Evolutionary conservation across 106 monocot genomes (phyloP).

Genomic region (Dendrobium catenatum): DNA sequence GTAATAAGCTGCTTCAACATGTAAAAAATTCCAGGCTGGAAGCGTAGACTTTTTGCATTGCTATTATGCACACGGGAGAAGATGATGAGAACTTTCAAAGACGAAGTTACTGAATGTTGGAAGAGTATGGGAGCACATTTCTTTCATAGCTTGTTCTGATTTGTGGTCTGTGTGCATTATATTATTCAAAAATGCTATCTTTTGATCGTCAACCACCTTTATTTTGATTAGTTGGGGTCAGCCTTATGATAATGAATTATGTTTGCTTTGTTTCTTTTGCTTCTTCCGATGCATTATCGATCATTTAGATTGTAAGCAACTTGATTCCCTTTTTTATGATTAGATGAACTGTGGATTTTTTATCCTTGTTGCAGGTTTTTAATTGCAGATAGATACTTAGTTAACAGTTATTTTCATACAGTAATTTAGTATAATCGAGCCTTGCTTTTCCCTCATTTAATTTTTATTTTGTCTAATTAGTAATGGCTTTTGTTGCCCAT

Average conservation of each 20-base stretch:
- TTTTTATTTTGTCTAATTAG: no score
- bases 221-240: background rate
- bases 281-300: background rate
- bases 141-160: background rate
- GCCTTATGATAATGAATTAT: background rate
- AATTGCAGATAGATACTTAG: no score
- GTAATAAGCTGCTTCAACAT: background rate
- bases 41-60: conserved; percentile 93
- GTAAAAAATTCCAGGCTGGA: conserved; percentile 42
- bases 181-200: background rate
- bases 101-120: conserved; percentile 85
- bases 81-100: conserved; percentile 82
- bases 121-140: conserved; percentile 43
- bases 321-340: no score
- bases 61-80: conserved; percentile 98
- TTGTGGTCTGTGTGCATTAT: background rate
- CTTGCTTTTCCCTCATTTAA: no score
- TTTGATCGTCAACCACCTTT: background rate
- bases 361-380: no score
- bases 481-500: no score
- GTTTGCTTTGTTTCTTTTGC: background rate
- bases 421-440: no score
- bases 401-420: no score
- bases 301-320: background rate
- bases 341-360: no score